Conservation (phyloP, 495 filamentous ascomycete genomes). For the Penicillium pancosmium region DNA sequence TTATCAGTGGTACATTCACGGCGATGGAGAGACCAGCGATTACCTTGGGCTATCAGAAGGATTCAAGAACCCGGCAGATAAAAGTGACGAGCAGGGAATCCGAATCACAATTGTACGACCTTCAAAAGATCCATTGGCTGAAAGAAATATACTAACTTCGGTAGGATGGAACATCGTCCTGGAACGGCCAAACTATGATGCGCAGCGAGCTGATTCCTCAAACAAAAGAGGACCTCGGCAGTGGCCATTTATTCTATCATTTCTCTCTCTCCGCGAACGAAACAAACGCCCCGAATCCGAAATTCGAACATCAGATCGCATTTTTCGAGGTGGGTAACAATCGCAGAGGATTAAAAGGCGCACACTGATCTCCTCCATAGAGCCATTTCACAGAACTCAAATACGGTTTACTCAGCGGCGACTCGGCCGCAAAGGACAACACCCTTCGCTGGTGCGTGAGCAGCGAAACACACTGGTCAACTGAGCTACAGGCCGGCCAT, state of each 20-base stretch:
- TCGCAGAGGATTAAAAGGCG: neutral
- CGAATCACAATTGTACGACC: slow-evolving; percentile 66
- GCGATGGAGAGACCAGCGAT: slow-evolving; percentile 50
- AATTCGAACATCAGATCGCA: slow-evolving; percentile 72
- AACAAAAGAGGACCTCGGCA: slow-evolving; percentile 62
- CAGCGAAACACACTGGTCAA: slow-evolving; percentile 55
- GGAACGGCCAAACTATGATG: slow-evolving; percentile 64
- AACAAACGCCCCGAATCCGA: slow-evolving; percentile 60
- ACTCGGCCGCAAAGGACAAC: slow-evolving; percentile 48
- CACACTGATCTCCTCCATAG: slow-evolving; percentile 32
- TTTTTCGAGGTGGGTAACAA: slow-evolving; percentile 56
- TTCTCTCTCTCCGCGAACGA: slow-evolving; percentile 64
- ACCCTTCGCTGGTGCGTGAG: slow-evolving; percentile 57
- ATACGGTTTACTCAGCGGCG: slow-evolving; percentile 52
- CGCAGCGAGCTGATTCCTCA: slow-evolving; percentile 70
- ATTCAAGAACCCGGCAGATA: slow-evolving; percentile 71
- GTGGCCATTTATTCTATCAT: slow-evolving; percentile 68
- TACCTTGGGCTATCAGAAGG: slow-evolving; percentile 59
- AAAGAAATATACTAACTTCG: neutral
- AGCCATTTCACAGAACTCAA: slow-evolving; percentile 79
- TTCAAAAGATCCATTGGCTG: neutral
- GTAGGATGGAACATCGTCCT: slow-evolving; percentile 59
- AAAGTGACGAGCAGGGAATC: slow-evolving; percentile 61
- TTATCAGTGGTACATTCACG: slow-evolving; percentile 78
- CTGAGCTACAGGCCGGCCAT: slow-evolving; percentile 53